Base-by-base conservation (phyloP, 2,329 filamentous ascomycete species). In the Trichoderma endophyticum region DNA sequence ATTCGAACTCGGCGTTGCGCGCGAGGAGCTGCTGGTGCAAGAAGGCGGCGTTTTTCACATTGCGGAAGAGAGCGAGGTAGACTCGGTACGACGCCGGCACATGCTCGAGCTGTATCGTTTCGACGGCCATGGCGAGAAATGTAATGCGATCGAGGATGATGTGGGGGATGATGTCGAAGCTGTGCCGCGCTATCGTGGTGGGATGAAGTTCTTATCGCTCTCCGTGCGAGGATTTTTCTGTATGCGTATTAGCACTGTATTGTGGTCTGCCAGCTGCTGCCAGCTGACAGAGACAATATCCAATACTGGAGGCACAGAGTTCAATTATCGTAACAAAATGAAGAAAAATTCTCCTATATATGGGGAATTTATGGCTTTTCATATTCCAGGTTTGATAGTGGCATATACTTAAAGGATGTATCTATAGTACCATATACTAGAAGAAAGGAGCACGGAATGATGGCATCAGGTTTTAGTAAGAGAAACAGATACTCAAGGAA, bases 1-100 rank as follows among this genome's bases (percentile, higher is more conserved):
- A 98, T 82, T 98, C 94, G 77, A 95, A 98, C 9, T 91, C 91
- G 12, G 89, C 79, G 79, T 98, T 97, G 67, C 93, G 92, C 6
- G 89, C 87, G n/a, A 98, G 86, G 6, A 99, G 89, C 83, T 98
- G 95, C 76, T 91, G 86, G 67, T 94, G 91, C 57, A 99, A 85
- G 78, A 92, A 94, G 1, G 88, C 82, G 12, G 94, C 88, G 80
- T 99, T 99, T 73, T 87, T 80, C 71, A 98, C 89, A 79, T 93
- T 84, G 26, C 85, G 87, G 84, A 96, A 98, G 36, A 97, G 84
- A 57, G 89, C 91, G 64, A 93, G 83, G 81, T 96, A 90, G 34
- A 97, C 84, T 7, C 88, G 86, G 79, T 94, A 86, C 32, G 85
- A 84, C 7, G 85, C 78, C 1, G 93, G 92, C 57, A 97, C 84